Evolutionary conservation across 768 basidiomycete species (phyloP), one percentile per base, ranked within the genome.

Genomic region (Boletus patriciae): DNA sequence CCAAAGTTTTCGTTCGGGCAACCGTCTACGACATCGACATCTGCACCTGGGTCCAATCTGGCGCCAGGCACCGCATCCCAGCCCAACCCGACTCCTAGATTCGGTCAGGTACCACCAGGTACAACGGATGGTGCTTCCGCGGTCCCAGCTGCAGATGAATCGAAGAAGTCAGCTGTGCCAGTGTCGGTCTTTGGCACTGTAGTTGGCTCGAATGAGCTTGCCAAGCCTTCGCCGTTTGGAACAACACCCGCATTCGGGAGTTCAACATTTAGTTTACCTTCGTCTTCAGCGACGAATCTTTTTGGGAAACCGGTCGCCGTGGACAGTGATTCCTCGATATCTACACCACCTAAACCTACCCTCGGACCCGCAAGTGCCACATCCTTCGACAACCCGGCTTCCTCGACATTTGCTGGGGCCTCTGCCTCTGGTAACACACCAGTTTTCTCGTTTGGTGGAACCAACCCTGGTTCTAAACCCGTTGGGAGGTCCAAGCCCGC

Each of bases 1-100:
- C 60, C 67, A 21, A 64, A 63, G 33, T 71, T 71, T 48, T 62
- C 64, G 15, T 72, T 72, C 23, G 70, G 59, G n/a, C 65, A 61
- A 31, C 50, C 55, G 15, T 40, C 64, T 27, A 38, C 45, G 18
- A 33, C 53, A 37, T 53, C 62, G 4, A 41, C 49, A 19, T 50
- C 54, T 9, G 19, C 46, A 2, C 51, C 64, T 15, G 29, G 43
- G 6, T 33, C 58, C 29, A 49, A 59, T 38, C 34, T 63, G 3
- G 34, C 51, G 1, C 36, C 54, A 2, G 47, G 58, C 21, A 50
- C 59, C 27, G 34, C 53, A 37, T 49, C 61, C 18, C 71, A 66
- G 29, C 56, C 69, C 19, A 69, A 72, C 41, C 38, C 53, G 4
- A 58, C 58, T 2, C 61, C 62, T 38, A 62, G 55, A 31, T 67